Evolutionary conservation across 139 green algal species (phyloP).

Genomic region (Tetraselmis striata): DNA sequence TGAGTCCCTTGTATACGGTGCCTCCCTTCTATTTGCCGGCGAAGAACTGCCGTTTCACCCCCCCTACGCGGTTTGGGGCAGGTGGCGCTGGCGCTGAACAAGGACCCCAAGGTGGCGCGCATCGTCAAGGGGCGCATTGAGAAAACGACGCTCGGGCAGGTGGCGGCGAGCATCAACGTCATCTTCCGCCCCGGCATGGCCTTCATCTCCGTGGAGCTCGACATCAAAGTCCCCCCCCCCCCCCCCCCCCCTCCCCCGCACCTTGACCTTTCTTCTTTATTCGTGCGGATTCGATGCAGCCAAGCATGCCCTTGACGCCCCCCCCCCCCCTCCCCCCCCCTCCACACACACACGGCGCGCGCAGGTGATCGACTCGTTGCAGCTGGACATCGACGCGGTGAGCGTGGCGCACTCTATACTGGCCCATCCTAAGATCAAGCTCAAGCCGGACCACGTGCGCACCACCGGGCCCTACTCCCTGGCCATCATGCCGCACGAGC

Average conservation of each 20-base stretch:
- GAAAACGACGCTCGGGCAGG: constrained; percentile 79
- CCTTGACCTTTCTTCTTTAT: too few species aligned
- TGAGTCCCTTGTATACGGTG: too few species aligned
- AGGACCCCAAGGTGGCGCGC: constrained; percentile 65
- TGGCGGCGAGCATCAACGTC: constrained; percentile 42
- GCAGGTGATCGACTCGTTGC: constrained; percentile 31
- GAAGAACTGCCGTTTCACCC: too few species aligned
- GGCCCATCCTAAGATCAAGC: constrained; percentile 61
- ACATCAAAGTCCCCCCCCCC: constrained; percentile 3
- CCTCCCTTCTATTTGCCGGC: too few species aligned
- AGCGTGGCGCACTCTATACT: constrained; percentile 50
- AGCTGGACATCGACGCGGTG: constrained; percentile 65
- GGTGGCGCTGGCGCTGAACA: constrained; percentile 59
- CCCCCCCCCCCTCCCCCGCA: too few species aligned
- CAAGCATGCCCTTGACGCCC: too few species aligned
- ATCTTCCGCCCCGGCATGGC: neutral
- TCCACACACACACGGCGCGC: too few species aligned
- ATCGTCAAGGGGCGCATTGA: constrained; percentile 89
- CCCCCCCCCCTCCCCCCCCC: too few species aligned
- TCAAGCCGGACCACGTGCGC: constrained; percentile 56
- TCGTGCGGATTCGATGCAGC: too few species aligned
- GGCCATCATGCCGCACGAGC: constrained; percentile 27
- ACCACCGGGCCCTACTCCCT: neutral
- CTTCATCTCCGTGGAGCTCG: neutral
- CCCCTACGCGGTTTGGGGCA: too few species aligned